Evolutionary conservation across 192 early-diverging fungal genomes (phyloP).

Genomic region (Geranomyces michiganensis): DNA sequence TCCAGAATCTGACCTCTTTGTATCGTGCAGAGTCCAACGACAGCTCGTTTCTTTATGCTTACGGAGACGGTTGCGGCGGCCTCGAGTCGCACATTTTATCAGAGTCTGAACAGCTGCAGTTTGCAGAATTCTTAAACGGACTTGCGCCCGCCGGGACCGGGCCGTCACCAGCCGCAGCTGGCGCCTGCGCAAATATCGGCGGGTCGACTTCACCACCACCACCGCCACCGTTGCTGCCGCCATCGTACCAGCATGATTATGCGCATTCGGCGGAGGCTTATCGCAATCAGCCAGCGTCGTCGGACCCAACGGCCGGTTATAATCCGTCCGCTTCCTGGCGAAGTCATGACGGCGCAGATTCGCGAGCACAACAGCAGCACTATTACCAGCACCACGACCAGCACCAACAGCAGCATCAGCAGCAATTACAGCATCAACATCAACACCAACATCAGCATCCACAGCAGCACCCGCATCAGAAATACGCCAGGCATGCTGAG

Average conservation of each 20-base stretch:
- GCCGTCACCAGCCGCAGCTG: no score
- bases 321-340: no score
- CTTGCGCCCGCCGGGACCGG: not conserved
- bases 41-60: not conserved
- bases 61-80: not conserved
- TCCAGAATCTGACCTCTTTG: not conserved
- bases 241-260: no score
- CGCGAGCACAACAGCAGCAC: no score
- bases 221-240: no score
- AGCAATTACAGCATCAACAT: not conserved
- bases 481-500: not conserved
- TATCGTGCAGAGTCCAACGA: not conserved
- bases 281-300: no score
- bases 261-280: no score
- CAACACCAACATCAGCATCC: not conserved
- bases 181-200: no score
- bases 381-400: not conserved
- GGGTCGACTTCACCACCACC: no score
- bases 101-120: slow-evolving; percentile 22
- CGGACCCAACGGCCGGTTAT: no score
- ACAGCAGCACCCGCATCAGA: not conserved
- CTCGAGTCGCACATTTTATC: slow-evolving; percentile 18
- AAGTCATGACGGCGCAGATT: no score
- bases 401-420: not conserved
- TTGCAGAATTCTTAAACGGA: slow-evolving; percentile 26